These are phyloP conservation scores for Coemansia javaensis DNA, from an alignment of 192 early-diverging fungal genomes.

Conservation along the genomic window DNA sequence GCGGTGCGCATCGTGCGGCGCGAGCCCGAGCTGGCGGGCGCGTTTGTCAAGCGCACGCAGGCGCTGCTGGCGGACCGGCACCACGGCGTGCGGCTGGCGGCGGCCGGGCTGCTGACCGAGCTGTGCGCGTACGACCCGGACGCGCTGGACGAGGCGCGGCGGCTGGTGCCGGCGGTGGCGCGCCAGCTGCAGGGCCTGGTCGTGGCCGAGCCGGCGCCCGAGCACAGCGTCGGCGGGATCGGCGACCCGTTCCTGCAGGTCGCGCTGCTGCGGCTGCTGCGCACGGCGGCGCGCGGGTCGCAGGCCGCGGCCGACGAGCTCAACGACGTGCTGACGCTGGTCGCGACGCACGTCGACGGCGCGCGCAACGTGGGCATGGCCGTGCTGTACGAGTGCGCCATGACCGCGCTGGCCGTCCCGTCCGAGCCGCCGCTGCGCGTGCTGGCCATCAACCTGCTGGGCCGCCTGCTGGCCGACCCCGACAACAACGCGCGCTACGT, in stretches of 20 bases:
- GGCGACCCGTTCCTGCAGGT: conserved; percentile 98
- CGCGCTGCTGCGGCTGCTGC: conserved; percentile 82
- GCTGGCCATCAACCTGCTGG: conserved; percentile 95
- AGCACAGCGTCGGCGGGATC: conserved; percentile 94
- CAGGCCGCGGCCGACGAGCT: conserved; percentile 83
- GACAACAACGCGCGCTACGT: conserved; percentile 99
- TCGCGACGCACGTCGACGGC: conserved; percentile 92
- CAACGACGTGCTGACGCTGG: conserved; percentile 97
- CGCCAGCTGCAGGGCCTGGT: conserved; percentile 85
- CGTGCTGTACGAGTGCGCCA: conserved; percentile 94
- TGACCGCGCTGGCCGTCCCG: conserved; percentile 94
- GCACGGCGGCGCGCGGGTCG: conserved; percentile 76
- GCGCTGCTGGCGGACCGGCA: conserved; percentile 84
- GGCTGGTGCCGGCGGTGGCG: conserved; percentile 79
- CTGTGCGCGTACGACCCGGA: conserved; percentile 74
- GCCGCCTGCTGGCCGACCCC: conserved; percentile 87
- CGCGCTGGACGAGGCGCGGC: conserved; percentile 65
- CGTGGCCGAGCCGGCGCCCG: conserved; percentile 79
- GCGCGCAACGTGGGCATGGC: conserved; percentile 96
- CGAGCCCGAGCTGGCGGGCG: conserved; percentile 87
- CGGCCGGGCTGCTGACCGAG: conserved; percentile 82
- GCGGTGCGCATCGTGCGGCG: conserved; percentile 88
- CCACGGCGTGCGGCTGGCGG: conserved; percentile 92
- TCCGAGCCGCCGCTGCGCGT: conserved; percentile 87
- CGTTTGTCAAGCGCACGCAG: conserved; percentile 71